phyloP scores from a whole-genome alignment of 192 early-diverging fungal genomes.

The Martensiomyces pterosporus region DNA sequence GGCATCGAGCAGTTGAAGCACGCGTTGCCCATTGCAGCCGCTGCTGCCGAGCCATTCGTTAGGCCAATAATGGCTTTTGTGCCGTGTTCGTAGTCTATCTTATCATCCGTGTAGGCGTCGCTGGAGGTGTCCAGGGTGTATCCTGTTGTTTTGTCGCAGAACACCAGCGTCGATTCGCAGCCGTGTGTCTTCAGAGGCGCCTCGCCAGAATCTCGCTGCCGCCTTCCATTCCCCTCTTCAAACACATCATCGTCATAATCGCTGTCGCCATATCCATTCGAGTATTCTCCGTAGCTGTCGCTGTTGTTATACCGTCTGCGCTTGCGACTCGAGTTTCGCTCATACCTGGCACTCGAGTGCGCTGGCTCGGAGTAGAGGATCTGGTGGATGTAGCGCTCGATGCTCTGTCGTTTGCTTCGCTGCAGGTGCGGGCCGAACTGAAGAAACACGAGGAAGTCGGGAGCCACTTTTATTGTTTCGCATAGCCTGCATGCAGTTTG shows the following conservation, averaged over 20 bases:
- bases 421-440: slow-evolving; percentile 22
- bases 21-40: slow-evolving; percentile 21
- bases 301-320: not conserved
- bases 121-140: not conserved
- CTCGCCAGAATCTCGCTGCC: too few species aligned
- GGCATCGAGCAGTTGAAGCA: slow-evolving; percentile 47
- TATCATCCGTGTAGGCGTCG: not conserved
- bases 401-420: slow-evolving; percentile 8
- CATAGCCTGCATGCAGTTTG: slow-evolving; percentile 9
- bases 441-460: slow-evolving; percentile 25
- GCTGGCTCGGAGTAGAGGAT: slow-evolving; percentile 1
- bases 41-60: slow-evolving; percentile 6
- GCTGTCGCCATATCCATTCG: not conserved
- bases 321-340: not conserved
- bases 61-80: slow-evolving; percentile 28
- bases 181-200: too few species aligned
- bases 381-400: slow-evolving; percentile 23
- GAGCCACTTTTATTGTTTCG: not conserved
- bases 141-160: not conserved
- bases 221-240: too few species aligned
- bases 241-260: too few species aligned
- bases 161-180: not conserved
- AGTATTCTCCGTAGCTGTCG: not conserved
- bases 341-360: not conserved
- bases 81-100: slow-evolving; percentile 17